phyloP scores from a whole-genome alignment of 495 filamentous ascomycete genomes.

The Tuber melanosporum region DNA sequence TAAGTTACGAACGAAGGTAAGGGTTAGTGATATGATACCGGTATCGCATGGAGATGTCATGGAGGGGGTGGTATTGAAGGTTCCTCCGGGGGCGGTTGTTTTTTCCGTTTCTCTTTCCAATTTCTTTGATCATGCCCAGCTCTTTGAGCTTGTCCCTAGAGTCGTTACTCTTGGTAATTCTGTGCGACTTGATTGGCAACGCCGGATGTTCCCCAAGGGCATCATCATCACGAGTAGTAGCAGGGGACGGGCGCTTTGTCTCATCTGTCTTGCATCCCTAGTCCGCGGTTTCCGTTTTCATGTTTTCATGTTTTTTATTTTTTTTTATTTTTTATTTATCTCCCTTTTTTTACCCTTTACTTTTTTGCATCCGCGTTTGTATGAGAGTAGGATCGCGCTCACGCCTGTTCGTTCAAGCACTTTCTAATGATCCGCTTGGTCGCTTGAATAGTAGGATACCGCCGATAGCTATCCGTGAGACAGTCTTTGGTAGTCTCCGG shows the following conservation, averaged over 20 bases:
- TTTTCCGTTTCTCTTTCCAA: neutral
- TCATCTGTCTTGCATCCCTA: slow-evolving; percentile 29
- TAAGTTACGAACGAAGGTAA: neutral
- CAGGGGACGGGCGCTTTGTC: slow-evolving; percentile 37
- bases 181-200: slow-evolving; percentile 16
- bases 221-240: slow-evolving; percentile 31
- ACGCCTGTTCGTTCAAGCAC: neutral
- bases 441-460: neutral
- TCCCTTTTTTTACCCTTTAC: neutral
- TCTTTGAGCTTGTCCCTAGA: neutral
- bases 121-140: slow-evolving; percentile 15
- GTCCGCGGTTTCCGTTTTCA: slow-evolving; percentile 1
- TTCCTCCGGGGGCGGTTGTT: slow-evolving; percentile 11
- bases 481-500: neutral
- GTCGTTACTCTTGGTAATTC: slow-evolving; percentile 19
- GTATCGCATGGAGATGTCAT: neutral
- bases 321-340: neutral
- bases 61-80: slow-evolving; percentile 3
- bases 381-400: neutral
- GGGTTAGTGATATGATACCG: neutral
- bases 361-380: neutral
- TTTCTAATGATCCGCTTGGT: neutral
- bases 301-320: neutral
- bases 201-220: slow-evolving; percentile 23
- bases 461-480: neutral